Evolutionary conservation across 1,284 basidiomycete genomes (phyloP), one percentile per base, ranked within the genome.

Genomic region (Sporisorium iseilematis-ciliati): DNA sequence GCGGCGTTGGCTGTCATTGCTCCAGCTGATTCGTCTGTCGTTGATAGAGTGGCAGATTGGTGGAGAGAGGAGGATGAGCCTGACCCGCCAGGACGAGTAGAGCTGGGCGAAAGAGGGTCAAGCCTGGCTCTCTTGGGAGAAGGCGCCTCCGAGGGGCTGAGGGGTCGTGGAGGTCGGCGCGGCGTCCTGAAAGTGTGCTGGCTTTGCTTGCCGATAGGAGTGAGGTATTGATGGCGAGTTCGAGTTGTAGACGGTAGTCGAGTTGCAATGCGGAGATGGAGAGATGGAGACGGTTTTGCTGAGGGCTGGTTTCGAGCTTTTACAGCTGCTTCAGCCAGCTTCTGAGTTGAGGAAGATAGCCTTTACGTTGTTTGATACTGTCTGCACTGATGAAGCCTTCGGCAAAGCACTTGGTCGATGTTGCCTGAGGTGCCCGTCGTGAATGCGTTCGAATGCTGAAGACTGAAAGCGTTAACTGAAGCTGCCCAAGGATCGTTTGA

Each of bases 161-260:
- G 38, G 7, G 62, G 46, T 40, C 41, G 62, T 8, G 46, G 23
- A 14, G 50, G 58, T 65, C 50, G 58, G 55, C 63, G 68, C 63
- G 63, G 68, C 68, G 68, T 71, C 46, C 68, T 71, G 68, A 51
- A 45, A 45, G 49, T 33, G 57, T 35, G 16, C 58, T 71, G 68
- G 68, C 68, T 64, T 42, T 55, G 46, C 51, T 56, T 46, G 63
- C 68, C 68, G 57, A 62, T 35, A 56, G 46, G 55, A 62, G 49
- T 26, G 21, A 21, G 10, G 11, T 21, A 20, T 14, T 10, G 20
- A 8, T 21, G 21, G 18, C 23, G 48, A 21, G 25, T 38, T 45
- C 7, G 18, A 8, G 8, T 29, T n/a, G 21, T 29, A 16, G 12
- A 21, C 18, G 16, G 18, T n/a, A 35, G 55, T 12, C 29, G 21